Evolutionary conservation across 495 filamentous ascomycete genomes (phyloP).

Genomic region (Penicillium paxilli): DNA sequence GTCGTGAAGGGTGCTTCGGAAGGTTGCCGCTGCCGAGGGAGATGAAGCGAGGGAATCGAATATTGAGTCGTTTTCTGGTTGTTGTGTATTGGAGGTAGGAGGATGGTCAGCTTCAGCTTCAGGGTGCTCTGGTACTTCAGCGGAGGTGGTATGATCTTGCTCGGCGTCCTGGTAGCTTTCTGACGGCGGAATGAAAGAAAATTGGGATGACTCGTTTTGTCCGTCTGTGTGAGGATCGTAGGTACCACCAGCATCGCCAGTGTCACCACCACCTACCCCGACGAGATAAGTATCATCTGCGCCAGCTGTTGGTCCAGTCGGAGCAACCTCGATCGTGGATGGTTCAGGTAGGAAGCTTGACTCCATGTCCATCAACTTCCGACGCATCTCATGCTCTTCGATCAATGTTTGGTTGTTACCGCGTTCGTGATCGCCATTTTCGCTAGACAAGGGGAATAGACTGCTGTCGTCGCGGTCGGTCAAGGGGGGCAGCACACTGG

Average conservation of each 20-base stretch:
- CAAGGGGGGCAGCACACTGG: slow-evolving; percentile 36
- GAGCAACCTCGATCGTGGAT: slow-evolving; percentile 45
- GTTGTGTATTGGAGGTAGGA: slow-evolving; percentile 21
- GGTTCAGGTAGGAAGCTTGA: slow-evolving; percentile 73
- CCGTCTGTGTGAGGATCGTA: slow-evolving; percentile 16
- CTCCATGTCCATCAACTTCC: slow-evolving; percentile 80
- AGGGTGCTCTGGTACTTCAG: background rate
- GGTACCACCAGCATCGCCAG: too few relatives aligned
- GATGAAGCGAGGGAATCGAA: slow-evolving; percentile 65
- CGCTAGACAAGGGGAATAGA: slow-evolving; percentile 34
- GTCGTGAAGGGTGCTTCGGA: slow-evolving; percentile 46
- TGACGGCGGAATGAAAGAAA: slow-evolving; percentile 31
- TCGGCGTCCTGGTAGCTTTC: slow-evolving; percentile 24
- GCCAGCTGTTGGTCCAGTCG: slow-evolving; percentile 24
- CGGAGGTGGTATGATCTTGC: slow-evolving; percentile 1
- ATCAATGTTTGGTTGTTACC: slow-evolving; percentile 50
- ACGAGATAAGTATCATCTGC: slow-evolving; percentile 47
- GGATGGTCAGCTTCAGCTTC: slow-evolving; percentile 25
- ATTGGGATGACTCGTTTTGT: slow-evolving; percentile 24
- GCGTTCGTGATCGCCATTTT: slow-evolving; percentile 41
- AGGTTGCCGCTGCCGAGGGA: slow-evolving; percentile 63
- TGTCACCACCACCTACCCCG: slow-evolving; percentile 31
- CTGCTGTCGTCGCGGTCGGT: slow-evolving; percentile 42
- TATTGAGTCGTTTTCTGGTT: slow-evolving; percentile 52
- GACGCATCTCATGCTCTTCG: slow-evolving; percentile 66